These are phyloP conservation scores for Withania somnifera DNA, from an alignment of 305 asterid genomes.

Conservation along the genomic window DNA sequence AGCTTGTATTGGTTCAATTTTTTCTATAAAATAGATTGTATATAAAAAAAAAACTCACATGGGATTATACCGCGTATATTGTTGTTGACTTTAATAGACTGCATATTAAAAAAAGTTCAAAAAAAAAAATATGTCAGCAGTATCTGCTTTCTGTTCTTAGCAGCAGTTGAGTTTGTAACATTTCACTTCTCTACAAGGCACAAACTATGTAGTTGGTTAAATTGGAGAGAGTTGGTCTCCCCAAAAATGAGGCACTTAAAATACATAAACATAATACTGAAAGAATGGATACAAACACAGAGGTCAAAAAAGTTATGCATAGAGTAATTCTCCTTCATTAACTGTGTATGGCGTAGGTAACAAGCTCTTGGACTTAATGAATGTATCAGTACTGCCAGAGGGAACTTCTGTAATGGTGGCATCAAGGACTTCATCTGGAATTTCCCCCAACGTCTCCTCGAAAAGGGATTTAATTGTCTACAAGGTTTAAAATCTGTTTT, in stretches of 20 bases:
- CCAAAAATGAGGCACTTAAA: not conserved
- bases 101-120: too few species aligned
- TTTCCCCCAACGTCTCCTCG: slow-evolving; percentile 58
- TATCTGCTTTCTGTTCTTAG: not conserved
- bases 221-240: not conserved
- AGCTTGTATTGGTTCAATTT: not conserved
- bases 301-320: slow-evolving; percentile 13
- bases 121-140: not conserved
- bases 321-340: slow-evolving; percentile 53
- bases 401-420: slow-evolving; percentile 38
- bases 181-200: not conserved
- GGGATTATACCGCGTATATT: too few species aligned
- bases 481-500: slow-evolving; percentile 8
- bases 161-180: not conserved
- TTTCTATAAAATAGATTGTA: not conserved
- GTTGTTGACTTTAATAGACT: too few species aligned
- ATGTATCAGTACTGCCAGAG: slow-evolving; percentile 26
- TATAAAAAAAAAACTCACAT: not conserved
- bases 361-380: slow-evolving; percentile 45
- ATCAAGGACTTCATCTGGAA: slow-evolving; percentile 76
- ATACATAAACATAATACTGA: not conserved
- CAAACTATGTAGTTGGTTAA: not conserved
- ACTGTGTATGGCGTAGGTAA: slow-evolving; percentile 54
- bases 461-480: slow-evolving; percentile 64
- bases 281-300: not conserved